Percentiles rank a stretch among this genome's conserved stretches.
Conservation (phyloP, 352 stramenopile species). For the Aphanomyces astaci region DNA sequence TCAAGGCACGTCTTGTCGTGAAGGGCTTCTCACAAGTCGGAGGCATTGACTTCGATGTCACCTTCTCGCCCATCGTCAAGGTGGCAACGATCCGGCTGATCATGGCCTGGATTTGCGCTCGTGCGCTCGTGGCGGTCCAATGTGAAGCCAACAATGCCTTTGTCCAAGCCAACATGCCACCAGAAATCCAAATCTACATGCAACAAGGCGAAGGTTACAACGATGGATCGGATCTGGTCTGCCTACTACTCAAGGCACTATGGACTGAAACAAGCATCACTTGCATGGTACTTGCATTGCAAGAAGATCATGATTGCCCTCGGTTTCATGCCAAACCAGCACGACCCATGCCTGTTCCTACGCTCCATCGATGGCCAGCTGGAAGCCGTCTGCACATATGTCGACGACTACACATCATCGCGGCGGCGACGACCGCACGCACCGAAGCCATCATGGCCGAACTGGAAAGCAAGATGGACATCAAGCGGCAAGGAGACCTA, state of each 20-base stretch:
- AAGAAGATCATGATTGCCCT: slow-evolving; percentile 6
- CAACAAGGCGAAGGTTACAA: neutral
- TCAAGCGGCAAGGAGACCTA: slow-evolving; percentile 13
- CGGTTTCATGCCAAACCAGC: slow-evolving; percentile 17
- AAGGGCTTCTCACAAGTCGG: slow-evolving; percentile 28
- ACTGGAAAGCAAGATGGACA: neutral
- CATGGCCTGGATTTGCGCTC: neutral
- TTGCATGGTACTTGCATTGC: slow-evolving; percentile 21
- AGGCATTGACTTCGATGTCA: slow-evolving; percentile 29
- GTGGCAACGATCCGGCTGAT: slow-evolving; percentile 19
- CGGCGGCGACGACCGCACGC: slow-evolving; percentile 7
- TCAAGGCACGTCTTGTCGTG: slow-evolving; percentile 28
- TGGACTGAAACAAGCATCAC: slow-evolving; percentile 18
- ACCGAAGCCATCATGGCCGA: slow-evolving; percentile 4
- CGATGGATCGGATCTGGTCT: neutral
- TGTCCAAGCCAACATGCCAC: neutral
- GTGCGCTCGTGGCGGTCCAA: neutral
- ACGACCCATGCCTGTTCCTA: slow-evolving; percentile 25
- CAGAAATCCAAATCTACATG: slow-evolving; percentile 3
- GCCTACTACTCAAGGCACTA: slow-evolving; percentile 7
- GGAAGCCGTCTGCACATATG: slow-evolving; percentile 22
- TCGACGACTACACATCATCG: slow-evolving; percentile 29
- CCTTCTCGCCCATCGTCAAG: slow-evolving; percentile 21
- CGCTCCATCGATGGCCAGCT: neutral
- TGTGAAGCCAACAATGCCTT: slow-evolving; percentile 5